Evolutionary conservation across 495 filamentous ascomycete genomes (phyloP).

Genomic region (Xylaria venustula): DNA sequence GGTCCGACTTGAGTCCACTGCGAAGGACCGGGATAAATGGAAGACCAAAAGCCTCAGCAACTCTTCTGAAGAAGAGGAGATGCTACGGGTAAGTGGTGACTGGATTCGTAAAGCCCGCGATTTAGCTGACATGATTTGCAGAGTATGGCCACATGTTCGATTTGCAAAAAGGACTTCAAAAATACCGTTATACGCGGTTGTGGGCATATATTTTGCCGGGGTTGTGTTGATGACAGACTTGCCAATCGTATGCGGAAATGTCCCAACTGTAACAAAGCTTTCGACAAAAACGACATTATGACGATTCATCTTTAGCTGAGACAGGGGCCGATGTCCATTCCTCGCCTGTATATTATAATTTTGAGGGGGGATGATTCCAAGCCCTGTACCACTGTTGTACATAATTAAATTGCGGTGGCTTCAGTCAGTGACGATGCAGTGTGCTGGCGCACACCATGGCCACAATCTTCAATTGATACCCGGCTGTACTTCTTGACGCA

Average conservation of each 20-base stretch:
- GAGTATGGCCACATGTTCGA: slow-evolving; percentile 84
- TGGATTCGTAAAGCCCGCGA: not conserved
- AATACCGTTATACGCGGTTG: slow-evolving; percentile 89
- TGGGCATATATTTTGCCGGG: slow-evolving; percentile 93
- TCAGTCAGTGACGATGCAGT: not conserved
- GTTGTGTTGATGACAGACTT: slow-evolving; percentile 83
- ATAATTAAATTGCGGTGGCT: slow-evolving; percentile 9
- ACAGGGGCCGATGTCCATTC: not conserved
- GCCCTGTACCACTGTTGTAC: slow-evolving; percentile 27
- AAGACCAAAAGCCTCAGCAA: slow-evolving; percentile 77
- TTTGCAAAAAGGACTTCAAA: slow-evolving; percentile 89
- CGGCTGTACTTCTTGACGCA: not conserved
- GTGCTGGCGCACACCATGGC: not conserved
- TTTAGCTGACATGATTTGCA: slow-evolving; percentile 36
- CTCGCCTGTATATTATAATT: slow-evolving; percentile 27
- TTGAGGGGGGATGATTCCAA: slow-evolving; percentile 11
- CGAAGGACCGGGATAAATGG: slow-evolving; percentile 77
- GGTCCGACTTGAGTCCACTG: slow-evolving; percentile 67
- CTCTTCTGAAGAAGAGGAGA: slow-evolving; percentile 76
- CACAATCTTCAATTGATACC: not conserved
- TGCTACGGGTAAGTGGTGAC: slow-evolving; percentile 67
- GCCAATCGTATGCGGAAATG: slow-evolving; percentile 89
- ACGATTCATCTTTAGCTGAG: slow-evolving; percentile 50
- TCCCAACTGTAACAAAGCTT: slow-evolving; percentile 85
- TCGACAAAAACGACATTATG: slow-evolving; percentile 87